Evolutionary conservation across 768 basidiomycete genomes (phyloP).

Genomic region (Tephrocybe sp.): DNA sequence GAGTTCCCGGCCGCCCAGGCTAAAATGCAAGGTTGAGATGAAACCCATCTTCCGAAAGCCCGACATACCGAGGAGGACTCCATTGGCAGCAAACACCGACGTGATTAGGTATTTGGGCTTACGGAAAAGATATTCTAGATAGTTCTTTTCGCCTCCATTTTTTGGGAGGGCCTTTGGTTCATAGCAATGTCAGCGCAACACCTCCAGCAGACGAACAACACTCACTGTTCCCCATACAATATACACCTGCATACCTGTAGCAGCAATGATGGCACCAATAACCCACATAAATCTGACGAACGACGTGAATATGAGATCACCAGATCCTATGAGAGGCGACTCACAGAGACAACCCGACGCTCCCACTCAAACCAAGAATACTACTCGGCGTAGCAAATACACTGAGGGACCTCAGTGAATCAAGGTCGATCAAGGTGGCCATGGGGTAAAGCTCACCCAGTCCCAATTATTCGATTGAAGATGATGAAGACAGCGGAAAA

Average conservation of each 20-base stretch:
- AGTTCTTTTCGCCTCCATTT: conserved; percentile 67
- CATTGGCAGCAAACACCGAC: conserved; percentile 55
- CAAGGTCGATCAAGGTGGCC: not conserved
- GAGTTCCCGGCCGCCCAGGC: conserved; percentile 44
- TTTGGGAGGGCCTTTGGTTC: conserved; percentile 10
- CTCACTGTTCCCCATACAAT: conserved; percentile 35
- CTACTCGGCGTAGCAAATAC: conserved; percentile 37
- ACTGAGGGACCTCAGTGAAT: conserved; percentile 6
- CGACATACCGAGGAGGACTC: conserved; percentile 39
- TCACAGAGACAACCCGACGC: conserved; percentile 32
- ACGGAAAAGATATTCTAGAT: conserved; percentile 61
- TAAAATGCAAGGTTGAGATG: conserved; percentile 2
- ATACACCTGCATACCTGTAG: conserved; percentile 36
- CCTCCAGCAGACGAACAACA: not conserved
- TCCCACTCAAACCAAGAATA: conserved; percentile 31
- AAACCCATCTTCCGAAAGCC: not conserved
- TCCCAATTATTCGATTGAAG: conserved; percentile 38
- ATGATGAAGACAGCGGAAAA: conserved; percentile 35
- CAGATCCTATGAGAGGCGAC: too few species aligned
- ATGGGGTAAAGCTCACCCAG: conserved; percentile 27
- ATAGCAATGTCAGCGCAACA: not conserved
- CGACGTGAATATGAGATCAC: too few species aligned
- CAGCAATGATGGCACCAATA: conserved; percentile 33
- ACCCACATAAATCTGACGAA: conserved; percentile 32
- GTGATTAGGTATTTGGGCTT: conserved; percentile 56